Percentiles rank a stretch among this genome's conserved stretches.
Evolutionary conservation across 805 yeast genomes (phyloP).

Genomic region (Saturnispora kantuleensis): DNA sequence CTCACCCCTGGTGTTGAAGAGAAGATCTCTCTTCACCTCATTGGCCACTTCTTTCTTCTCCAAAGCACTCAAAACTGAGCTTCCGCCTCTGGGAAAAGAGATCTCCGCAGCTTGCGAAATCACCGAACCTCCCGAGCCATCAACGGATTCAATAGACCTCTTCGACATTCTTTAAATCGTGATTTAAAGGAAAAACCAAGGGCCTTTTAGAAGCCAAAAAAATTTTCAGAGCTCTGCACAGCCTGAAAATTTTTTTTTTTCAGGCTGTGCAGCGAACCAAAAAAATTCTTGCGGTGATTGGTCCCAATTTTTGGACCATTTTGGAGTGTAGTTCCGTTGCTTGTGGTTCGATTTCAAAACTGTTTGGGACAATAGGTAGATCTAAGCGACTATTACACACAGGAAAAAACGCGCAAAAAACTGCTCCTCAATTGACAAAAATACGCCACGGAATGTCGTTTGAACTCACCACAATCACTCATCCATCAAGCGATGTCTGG

Average conservation of each 20-base stretch:
- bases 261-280: no score
- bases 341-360: no score
- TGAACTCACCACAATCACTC: conserved; percentile 42
- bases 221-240: background rate
- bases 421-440: background rate
- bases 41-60: conserved; percentile 89
- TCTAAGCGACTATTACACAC: background rate
- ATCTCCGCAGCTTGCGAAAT: conserved; percentile 32
- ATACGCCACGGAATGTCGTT: conserved; percentile 28
- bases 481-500: conserved; percentile 50
- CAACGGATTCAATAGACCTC: conserved; percentile 39
- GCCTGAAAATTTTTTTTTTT: background rate
- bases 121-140: conserved; percentile 19
- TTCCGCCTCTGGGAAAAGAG: conserved; percentile 94
- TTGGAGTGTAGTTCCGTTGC: no score
- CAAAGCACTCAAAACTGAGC: conserved; percentile 72
- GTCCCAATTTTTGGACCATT: no score
- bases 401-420: background rate
- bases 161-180: conserved; percentile 21
- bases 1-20: conserved; percentile 34
- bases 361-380: no score
- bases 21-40: conserved; percentile 82
- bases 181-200: background rate
- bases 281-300: no score
- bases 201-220: background rate